Percentiles rank a stretch among this genome's conserved stretches.
phyloP scores from a whole-genome alignment of 345 rosid species.

The Eucalyptus pumila region DNA sequence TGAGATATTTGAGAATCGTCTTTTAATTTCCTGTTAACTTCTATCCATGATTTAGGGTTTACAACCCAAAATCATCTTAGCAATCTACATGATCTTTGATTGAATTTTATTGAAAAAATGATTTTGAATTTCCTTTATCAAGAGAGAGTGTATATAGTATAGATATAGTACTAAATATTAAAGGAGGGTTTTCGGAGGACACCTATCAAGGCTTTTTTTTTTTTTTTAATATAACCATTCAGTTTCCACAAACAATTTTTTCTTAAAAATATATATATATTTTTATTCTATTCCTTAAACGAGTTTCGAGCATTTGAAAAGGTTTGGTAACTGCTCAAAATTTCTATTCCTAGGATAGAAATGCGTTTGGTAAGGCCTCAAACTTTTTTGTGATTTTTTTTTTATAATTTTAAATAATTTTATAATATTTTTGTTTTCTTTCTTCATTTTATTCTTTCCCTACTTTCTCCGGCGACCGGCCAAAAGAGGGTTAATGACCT shows the following conservation, averaged over 20 bases:
- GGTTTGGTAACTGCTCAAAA: rapidly evolving
- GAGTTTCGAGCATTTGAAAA: too few species aligned
- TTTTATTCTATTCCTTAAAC: too few species aligned
- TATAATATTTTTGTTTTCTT: too few species aligned
- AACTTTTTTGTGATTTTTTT: too few species aligned
- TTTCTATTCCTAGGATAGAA: too few species aligned
- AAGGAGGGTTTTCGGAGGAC: neutral
- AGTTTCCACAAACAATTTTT: too few species aligned
- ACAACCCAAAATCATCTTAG: neutral
- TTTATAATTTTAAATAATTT: too few species aligned
- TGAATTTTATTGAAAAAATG: neutral
- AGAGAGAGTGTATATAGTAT: neutral
- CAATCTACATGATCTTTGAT: neutral
- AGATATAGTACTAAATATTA: neutral
- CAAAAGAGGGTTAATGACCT: too few species aligned
- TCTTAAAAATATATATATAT: too few species aligned
- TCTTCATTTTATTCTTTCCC: too few species aligned
- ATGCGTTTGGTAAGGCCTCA: rapidly evolving
- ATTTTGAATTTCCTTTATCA: neutral
- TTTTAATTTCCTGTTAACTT: neutral
- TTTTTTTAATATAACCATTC: too few species aligned
- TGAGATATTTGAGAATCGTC: neutral
- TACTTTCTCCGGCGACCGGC: rapidly evolving
- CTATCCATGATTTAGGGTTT: neutral
- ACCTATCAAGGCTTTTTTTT: neutral